Evolutionary conservation across 2,329 filamentous ascomycete species (phyloP).

Genomic region (Verticillium tricorpus): DNA sequence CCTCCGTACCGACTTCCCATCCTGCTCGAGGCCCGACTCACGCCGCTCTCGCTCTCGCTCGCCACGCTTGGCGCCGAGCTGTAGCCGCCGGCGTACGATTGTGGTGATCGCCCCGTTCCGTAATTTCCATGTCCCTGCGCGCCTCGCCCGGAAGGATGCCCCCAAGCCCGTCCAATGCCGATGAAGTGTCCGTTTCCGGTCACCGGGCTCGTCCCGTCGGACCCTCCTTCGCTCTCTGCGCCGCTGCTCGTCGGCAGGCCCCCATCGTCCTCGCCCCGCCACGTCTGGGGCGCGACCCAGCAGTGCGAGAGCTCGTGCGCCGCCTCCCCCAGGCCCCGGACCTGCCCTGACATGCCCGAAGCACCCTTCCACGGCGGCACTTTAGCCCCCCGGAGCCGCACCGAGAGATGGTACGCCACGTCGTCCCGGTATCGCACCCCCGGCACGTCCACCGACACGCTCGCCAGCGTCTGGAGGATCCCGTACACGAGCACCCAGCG

Average conservation of each 20-base stretch:
- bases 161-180: background rate
- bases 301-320: slow-evolving; percentile 49
- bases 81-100: slow-evolving; percentile 13
- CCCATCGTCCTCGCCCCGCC: slow-evolving; percentile 22
- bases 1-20: slow-evolving; percentile 11
- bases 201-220: slow-evolving; percentile 17
- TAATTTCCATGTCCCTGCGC: slow-evolving; percentile 3
- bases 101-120: slow-evolving; percentile 17
- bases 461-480: slow-evolving; percentile 55
- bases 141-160: background rate
- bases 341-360: slow-evolving; percentile 6
- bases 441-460: slow-evolving; percentile 53
- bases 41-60: slow-evolving; percentile 19
- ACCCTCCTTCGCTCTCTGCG: slow-evolving; percentile 19
- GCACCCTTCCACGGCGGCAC: slow-evolving; percentile 50
- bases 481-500: slow-evolving; percentile 60
- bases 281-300: slow-evolving; percentile 40
- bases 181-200: background rate
- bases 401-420: slow-evolving; percentile 54
- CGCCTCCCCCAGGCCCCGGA: slow-evolving; percentile 26
- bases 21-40: slow-evolving; percentile 16
- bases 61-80: slow-evolving; percentile 22
- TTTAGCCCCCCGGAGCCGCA: slow-evolving; percentile 44
- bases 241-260: slow-evolving; percentile 16
- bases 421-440: slow-evolving; percentile 45